A percentile compares a stretch with the other conserved stretches of the same genome.
Evolutionary conservation across 83 land plant genomes (phyloP).

Genomic region (Isoetes engelmannii): DNA sequence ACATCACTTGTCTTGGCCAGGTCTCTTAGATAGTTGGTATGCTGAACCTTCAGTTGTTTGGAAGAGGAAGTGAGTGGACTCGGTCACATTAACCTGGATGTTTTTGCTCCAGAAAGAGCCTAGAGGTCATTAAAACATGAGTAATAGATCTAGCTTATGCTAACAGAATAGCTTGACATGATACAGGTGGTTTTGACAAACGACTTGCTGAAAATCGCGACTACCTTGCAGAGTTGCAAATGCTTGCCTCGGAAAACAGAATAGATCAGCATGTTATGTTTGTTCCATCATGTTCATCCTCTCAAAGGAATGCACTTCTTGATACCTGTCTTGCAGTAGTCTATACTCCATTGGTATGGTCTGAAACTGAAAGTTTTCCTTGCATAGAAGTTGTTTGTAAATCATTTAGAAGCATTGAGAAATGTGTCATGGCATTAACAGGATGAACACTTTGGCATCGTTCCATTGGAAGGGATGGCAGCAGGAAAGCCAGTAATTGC

Average conservation of each 20-base stretch:
- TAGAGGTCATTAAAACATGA: too few species aligned
- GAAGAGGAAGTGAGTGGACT: too few species aligned
- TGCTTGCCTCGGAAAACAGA: slow-evolving; percentile 49
- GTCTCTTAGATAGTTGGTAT: too few species aligned
- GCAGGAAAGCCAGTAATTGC: slow-evolving; percentile 93
- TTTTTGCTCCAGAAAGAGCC: too few species aligned
- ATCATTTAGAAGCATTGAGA: neutral
- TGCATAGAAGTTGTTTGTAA: neutral
- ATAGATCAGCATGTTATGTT: slow-evolving; percentile 55
- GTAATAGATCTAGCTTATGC: too few species aligned
- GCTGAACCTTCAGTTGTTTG: too few species aligned
- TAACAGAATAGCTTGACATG: neutral
- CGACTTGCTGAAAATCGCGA: slow-evolving; percentile 87
- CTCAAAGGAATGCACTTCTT: slow-evolving; percentile 60
- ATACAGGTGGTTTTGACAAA: slow-evolving; percentile 83
- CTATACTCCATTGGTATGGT: slow-evolving; percentile 80
- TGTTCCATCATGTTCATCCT: slow-evolving; percentile 85
- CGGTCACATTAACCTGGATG: too few species aligned
- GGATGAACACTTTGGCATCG: slow-evolving; percentile 99
- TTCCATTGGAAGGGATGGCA: slow-evolving; percentile 97
- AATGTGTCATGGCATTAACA: slow-evolving; percentile 29
- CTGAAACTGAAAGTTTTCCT: slow-evolving; percentile 8
- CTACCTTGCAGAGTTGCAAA: slow-evolving; percentile 67
- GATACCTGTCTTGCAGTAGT: slow-evolving; percentile 77
- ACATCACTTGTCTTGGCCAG: too few species aligned